A percentile compares a stretch with the other conserved stretches of the same genome.
Evolutionary conservation across 768 basidiomycete species (phyloP).

Genomic region (Chalciporus piperatus): DNA sequence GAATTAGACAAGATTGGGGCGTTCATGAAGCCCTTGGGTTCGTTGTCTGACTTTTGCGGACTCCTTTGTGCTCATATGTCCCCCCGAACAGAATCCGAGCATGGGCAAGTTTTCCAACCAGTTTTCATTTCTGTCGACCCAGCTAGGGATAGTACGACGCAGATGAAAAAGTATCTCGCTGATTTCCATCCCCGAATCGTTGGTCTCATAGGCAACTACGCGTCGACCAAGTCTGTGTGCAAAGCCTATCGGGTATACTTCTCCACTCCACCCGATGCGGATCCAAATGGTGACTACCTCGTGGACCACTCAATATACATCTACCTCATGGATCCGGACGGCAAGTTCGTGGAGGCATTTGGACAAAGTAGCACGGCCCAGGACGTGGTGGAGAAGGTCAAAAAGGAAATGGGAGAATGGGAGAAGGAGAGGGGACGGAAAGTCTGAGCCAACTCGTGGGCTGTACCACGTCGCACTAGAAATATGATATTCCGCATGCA

Average conservation of each 20-base stretch:
- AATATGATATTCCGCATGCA: slow-evolving; percentile 7
- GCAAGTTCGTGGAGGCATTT: slow-evolving; percentile 94
- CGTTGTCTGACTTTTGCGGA: slow-evolving; percentile 19
- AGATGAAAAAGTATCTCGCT: slow-evolving; percentile 60
- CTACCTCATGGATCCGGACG: slow-evolving; percentile 95
- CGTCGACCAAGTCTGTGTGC: slow-evolving; percentile 81
- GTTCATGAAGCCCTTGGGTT: slow-evolving; percentile 72
- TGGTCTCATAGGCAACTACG: slow-evolving; percentile 87
- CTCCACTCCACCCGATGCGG: slow-evolving; percentile 87
- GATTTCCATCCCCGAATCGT: slow-evolving; percentile 93
- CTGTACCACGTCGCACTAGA: not conserved
- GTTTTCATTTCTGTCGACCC: slow-evolving; percentile 98
- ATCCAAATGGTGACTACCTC: slow-evolving; percentile 89
- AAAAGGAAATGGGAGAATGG: slow-evolving; percentile 48
- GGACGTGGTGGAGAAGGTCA: slow-evolving; percentile 63
- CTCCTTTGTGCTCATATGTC: slow-evolving; percentile 7
- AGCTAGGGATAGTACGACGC: slow-evolving; percentile 71
- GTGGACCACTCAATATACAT: slow-evolving; percentile 98
- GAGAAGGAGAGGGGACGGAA: slow-evolving; percentile 34
- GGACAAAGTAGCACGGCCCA: slow-evolving; percentile 75
- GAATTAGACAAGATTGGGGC: slow-evolving; percentile 93
- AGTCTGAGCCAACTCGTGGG: slow-evolving; percentile 17
- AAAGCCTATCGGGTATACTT: slow-evolving; percentile 98
- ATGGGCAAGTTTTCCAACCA: slow-evolving; percentile 75
- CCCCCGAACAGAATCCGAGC: slow-evolving; percentile 53